Conservation (phyloP, 2,329 filamentous ascomycete species). For the Shiraia bambusicola region DNA sequence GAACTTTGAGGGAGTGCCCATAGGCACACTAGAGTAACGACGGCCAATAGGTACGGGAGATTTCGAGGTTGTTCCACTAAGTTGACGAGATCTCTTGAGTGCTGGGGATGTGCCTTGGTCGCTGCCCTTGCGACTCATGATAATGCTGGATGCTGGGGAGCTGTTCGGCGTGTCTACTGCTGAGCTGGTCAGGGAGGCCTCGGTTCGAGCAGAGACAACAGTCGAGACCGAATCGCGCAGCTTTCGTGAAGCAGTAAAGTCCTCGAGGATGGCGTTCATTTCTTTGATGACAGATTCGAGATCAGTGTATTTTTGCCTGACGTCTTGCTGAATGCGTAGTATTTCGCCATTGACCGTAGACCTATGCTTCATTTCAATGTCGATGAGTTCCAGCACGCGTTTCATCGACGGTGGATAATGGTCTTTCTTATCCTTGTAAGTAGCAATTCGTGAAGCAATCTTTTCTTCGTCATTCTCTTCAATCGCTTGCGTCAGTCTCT, state of each 20-base stretch:
- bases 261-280: constrained; percentile 73
- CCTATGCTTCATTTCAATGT: constrained; percentile 93
- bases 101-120: constrained; percentile 49
- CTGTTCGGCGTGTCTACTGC: constrained; percentile 61
- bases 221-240: constrained; percentile 91
- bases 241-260: constrained; percentile 67
- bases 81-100: constrained; percentile 50
- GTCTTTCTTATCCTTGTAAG: constrained; percentile 89
- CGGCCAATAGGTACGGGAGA: constrained; percentile 46
- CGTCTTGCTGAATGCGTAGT: constrained; percentile 78
- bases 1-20: constrained; percentile 19
- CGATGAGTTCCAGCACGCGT: constrained; percentile 86
- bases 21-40: constrained; percentile 53
- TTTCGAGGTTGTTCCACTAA: constrained; percentile 48
- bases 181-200: constrained; percentile 70
- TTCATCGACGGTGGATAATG: constrained; percentile 95
- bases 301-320: constrained; percentile 74
- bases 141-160: constrained; percentile 67
- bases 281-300: constrained; percentile 76
- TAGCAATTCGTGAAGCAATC: constrained; percentile 70
- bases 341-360: constrained; percentile 96
- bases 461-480: constrained; percentile 72
- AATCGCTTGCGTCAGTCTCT: constrained; percentile 77
- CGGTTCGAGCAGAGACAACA: constrained; percentile 71
- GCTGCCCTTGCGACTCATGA: constrained; percentile 56